These are phyloP conservation scores for Monilinia aucupariae DNA, from an alignment of 2,329 filamentous ascomycete genomes.

Conservation along the genomic window DNA sequence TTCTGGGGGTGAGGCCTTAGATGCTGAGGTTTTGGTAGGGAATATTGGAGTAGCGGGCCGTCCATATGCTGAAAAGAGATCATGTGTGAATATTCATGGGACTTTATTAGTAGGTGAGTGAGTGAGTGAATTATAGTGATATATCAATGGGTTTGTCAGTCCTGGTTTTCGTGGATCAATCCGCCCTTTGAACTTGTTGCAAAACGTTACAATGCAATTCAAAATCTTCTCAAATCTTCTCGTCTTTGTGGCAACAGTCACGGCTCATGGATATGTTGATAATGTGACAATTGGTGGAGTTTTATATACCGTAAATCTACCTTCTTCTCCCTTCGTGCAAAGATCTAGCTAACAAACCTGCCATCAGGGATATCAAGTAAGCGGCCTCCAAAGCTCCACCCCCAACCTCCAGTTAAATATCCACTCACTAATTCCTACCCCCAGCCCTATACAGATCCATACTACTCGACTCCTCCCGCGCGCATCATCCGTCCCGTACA, in stretches of 20 bases:
- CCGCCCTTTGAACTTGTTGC: neutral
- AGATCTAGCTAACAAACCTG: neutral
- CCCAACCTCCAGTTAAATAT: neutral
- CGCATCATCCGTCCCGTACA: slow-evolving; percentile 54
- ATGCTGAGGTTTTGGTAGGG: neutral
- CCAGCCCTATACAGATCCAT: slow-evolving; percentile 42
- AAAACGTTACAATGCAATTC: slow-evolving; percentile 1
- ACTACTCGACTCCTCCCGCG: slow-evolving; percentile 38
- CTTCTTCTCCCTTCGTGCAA: too few species aligned
- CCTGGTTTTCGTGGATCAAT: neutral
- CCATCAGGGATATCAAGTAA: slow-evolving; percentile 34
- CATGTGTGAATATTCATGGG: neutral
- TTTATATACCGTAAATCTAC: slow-evolving; percentile 15
- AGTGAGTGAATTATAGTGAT: neutral
- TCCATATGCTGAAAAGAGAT: neutral
- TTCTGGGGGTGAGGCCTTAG: neutral
- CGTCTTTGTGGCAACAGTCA: slow-evolving; percentile 19
- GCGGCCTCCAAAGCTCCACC: slow-evolving; percentile 16
- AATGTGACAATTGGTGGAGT: slow-evolving; percentile 28
- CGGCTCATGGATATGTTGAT: slow-evolving; percentile 25
- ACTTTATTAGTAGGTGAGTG: too few species aligned
- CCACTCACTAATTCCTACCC: neutral
- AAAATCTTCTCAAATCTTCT: slow-evolving; percentile 17
- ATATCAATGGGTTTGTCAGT: neutral
- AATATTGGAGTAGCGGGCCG: neutral